Conservation (phyloP, 129 eudicot species). For the Flaveria linearis region DNA sequence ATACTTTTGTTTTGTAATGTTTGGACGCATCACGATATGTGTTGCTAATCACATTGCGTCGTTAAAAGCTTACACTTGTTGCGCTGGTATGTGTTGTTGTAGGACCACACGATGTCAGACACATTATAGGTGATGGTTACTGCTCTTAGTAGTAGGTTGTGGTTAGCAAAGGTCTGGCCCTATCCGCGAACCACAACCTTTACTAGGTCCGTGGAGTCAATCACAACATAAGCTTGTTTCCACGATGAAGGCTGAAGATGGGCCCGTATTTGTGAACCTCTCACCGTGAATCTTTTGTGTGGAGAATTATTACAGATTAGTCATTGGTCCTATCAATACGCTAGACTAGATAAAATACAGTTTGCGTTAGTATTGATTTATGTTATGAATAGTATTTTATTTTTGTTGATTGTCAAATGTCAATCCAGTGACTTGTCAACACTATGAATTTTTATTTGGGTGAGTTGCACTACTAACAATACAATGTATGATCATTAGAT, state of each 20-base stretch:
- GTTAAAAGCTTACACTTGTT: conserved; percentile 17
- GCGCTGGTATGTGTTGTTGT: conserved; percentile 30
- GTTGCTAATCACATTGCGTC: conserved; percentile 31
- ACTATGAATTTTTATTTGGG: too few relatives aligned
- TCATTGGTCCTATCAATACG: not conserved
- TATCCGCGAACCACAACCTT: conserved; percentile 23
- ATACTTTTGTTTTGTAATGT: not conserved
- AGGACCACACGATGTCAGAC: conserved; percentile 13
- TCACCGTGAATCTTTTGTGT: conserved; percentile 28
- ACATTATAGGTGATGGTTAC: not conserved
- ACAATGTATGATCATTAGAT: too few relatives aligned
- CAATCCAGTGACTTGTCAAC: too few relatives aligned
- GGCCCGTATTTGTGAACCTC: conserved; percentile 28
- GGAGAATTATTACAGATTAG: conserved; percentile 22
- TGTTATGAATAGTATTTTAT: too few relatives aligned
- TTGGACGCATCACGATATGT: conserved; percentile 19
- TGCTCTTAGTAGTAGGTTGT: conserved; percentile 1
- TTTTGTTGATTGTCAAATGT: too few relatives aligned
- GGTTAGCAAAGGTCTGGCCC: conserved; percentile 34
- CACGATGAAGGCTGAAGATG: conserved; percentile 29
- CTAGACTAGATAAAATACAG: too few relatives aligned
- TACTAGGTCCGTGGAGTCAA: conserved; percentile 23
- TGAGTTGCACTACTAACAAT: too few relatives aligned
- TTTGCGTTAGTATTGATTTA: too few relatives aligned
- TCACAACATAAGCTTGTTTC: conserved; percentile 30